A percentile compares a stretch with the other conserved stretches of the same genome.
Evolutionary conservation across 768 basidiomycete genomes (phyloP).

Genomic region (Leccinum longicurvipes): DNA sequence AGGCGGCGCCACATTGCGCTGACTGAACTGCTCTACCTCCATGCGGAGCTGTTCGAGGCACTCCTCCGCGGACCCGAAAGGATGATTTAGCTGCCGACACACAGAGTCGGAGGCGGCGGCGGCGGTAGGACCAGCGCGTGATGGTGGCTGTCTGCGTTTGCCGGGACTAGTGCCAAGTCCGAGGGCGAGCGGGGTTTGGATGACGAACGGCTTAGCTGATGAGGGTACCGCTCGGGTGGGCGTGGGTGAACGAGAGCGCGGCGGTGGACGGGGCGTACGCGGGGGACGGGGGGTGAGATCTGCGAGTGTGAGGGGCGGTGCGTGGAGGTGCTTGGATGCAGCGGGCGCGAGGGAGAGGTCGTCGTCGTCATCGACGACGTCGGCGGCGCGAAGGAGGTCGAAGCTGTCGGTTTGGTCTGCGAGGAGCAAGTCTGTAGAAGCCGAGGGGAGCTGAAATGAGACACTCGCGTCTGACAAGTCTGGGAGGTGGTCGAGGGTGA

Average conservation of each 20-base stretch:
- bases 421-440: conserved; percentile 33
- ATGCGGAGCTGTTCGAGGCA: conserved; percentile 20
- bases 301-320: conserved; percentile 34
- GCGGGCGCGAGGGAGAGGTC: conserved; percentile 39
- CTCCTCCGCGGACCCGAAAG: conserved; percentile 26
- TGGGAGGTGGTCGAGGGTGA: conserved; percentile 53
- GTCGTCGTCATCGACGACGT: conserved; percentile 27
- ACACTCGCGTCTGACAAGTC: conserved; percentile 44
- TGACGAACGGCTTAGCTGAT: conserved; percentile 16
- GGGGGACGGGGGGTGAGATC: conserved; percentile 41
- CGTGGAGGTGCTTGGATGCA: conserved; percentile 24
- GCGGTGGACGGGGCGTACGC: neutral
- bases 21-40: conserved; percentile 16
- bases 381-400: conserved; percentile 36
- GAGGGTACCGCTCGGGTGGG: neutral
- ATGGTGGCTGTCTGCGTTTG: conserved; percentile 12
- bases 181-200: conserved; percentile 8
- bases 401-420: conserved; percentile 40
- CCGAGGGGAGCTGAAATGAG: conserved; percentile 49
- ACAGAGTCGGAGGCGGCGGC: neutral
- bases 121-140: neutral
- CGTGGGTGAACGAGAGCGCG: conserved; percentile 12
- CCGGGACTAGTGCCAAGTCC: conserved; percentile 9
- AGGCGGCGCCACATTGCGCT: conserved; percentile 2
- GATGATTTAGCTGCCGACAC: neutral